Conservation (phyloP, 257 asterid genomes). For the Fraxinus pennsylvanica region DNA sequence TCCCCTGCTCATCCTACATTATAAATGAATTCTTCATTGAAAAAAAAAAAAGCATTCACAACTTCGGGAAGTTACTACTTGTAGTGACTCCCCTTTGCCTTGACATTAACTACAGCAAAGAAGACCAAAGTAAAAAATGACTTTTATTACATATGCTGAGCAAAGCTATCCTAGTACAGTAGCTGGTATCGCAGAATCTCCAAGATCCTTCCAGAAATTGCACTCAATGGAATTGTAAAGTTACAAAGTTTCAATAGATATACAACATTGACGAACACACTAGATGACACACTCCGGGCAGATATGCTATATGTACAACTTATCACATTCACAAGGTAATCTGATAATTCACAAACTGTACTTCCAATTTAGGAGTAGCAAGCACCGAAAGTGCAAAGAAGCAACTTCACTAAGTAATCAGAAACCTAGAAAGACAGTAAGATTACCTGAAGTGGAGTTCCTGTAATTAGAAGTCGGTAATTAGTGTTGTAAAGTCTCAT, state of each 20-base stretch:
- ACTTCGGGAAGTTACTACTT: background rate
- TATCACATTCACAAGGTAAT: background rate
- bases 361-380: background rate
- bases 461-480: conserved; percentile 92
- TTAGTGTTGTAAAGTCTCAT: conserved; percentile 91
- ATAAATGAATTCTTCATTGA: background rate
- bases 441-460: conserved; percentile 96
- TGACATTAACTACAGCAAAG: background rate
- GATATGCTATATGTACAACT: conserved; percentile 6
- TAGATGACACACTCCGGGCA: background rate
- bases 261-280: background rate
- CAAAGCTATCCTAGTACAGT: background rate
- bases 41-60: no score
- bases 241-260: background rate
- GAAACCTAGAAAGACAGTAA: conserved; percentile 3
- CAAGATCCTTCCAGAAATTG: background rate
- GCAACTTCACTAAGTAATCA: conserved; percentile 1
- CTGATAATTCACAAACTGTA: conserved; percentile 2
- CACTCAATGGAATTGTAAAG: conserved; percentile 1
- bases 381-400: no score
- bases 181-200: background rate
- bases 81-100: background rate
- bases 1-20: background rate
- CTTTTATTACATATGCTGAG: background rate
- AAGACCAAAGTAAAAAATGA: background rate